Conservation (phyloP, 1,284 basidiomycete species). For the Moesziomyces globuligerus region DNA sequence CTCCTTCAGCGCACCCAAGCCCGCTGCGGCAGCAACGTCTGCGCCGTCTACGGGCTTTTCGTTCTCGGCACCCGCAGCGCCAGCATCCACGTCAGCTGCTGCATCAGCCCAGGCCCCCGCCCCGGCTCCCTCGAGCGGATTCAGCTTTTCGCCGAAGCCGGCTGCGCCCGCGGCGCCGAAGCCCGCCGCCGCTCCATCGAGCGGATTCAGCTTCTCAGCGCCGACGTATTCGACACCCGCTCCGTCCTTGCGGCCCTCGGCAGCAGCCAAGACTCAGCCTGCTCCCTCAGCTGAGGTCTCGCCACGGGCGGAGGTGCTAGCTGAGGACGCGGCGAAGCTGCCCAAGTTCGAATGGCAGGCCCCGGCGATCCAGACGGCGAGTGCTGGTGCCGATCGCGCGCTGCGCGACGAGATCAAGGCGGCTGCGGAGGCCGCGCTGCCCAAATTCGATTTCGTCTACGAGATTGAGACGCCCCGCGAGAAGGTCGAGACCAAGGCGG, state of each 20-base stretch:
- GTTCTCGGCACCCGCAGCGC: constrained; percentile 14
- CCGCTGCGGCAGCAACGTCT: constrained; percentile 4
- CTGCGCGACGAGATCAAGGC: constrained; percentile 39
- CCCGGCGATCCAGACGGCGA: background rate
- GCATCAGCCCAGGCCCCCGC: constrained; percentile 6
- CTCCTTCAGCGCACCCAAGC: constrained; percentile 31
- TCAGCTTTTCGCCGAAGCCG: constrained; percentile 27
- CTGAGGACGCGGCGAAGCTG: constrained; percentile 23
- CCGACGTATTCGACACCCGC: background rate
- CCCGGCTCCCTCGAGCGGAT: constrained; percentile 9
- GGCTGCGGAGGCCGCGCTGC: constrained; percentile 29
- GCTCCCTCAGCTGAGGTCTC: background rate
- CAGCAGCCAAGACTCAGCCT: background rate
- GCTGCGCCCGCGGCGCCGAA: constrained; percentile 7
- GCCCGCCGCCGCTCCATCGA: constrained; percentile 8
- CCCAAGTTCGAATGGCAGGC: constrained; percentile 31
- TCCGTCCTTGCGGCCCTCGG: background rate
- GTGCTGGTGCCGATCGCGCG: constrained; percentile 6
- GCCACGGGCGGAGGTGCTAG: constrained; percentile 17
- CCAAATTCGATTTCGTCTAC: constrained; percentile 38
- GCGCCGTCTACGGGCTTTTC: constrained; percentile 15
- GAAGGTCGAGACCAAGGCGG: background rate
- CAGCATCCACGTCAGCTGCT: background rate
- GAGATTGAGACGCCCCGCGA: constrained; percentile 18
- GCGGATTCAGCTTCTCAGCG: constrained; percentile 28